Evolutionary conservation across 163 green algal species (phyloP), one percentile per base, ranked within the genome.

Genomic region (Volvox carteri): DNA sequence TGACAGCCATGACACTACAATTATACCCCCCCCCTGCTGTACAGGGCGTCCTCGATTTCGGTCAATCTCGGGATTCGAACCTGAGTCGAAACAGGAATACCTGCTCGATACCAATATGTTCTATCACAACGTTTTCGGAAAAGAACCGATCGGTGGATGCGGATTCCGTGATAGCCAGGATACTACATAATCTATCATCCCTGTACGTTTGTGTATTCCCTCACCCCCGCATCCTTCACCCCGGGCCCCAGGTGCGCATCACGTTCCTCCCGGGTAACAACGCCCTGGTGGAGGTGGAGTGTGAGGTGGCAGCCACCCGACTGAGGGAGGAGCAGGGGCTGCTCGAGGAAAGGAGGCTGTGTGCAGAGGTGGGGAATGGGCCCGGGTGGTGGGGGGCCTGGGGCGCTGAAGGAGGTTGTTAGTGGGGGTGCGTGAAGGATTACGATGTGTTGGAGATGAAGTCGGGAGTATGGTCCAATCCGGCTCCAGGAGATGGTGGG

Each of bases 221-320:
- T 58, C 16, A 12, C 50, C 50, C 50, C 12, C 50, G 12, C 12
- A 16, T 16, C 50, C 12, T 58, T 58, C 50, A 16, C 16, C 50
- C 50, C 16, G 50, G 12, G 50, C 50, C 16, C 16, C 46, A 87
- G 80, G 80, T 87, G 2, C 80, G 80, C 80, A 78, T 87, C 80
- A 87, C 62, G 1, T 87, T 87, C 62, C 80, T 79, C 30, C 80
- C 80, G 33, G 80, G 65, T 33, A 87, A 87, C 80, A 79, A 70
- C 46, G 62, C 65, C 1, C 44, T 87, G 1, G 18, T 87, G 16
- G 80, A 87, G 80, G 16, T 87, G 80, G 30, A 19, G 4, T 8
- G 25, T 1, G 30, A 18, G 28, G 80, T 68, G 62, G 65, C 44
- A 19, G 80, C 62, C n/a, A 44, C 30, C 30, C 8, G 44, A 1